phyloP scores from a whole-genome alignment of 2,329 filamentous ascomycete species.

The Fusarium sp. region DNA sequence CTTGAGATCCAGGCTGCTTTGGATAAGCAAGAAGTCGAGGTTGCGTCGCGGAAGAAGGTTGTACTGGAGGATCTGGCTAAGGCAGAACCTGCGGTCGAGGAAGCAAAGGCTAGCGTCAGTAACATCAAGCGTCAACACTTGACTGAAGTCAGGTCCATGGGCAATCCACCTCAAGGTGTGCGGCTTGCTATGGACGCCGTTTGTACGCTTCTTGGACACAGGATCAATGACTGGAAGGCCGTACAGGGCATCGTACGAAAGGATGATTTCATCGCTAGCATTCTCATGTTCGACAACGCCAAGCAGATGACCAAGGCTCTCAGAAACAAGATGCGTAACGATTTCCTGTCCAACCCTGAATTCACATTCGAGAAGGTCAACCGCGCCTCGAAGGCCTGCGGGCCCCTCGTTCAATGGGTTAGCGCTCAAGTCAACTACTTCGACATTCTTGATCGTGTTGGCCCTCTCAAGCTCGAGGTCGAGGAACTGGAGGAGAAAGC shows the following conservation, averaged over 20 bases:
- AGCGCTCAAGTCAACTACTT: conserved; percentile 96
- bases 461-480: conserved; percentile 91
- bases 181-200: conserved; percentile 95
- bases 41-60: conserved; percentile 82
- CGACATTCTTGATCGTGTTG: conserved; percentile 94
- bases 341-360: conserved; percentile 91
- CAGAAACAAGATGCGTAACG: conserved; percentile 88
- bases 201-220: conserved; percentile 92
- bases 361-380: conserved; percentile 98
- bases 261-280: conserved; percentile 97
- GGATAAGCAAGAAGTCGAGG: conserved; percentile 88
- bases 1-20: conserved; percentile 88
- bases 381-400: conserved; percentile 95
- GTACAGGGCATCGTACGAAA: conserved; percentile 88
- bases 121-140: conserved; percentile 98
- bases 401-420: conserved; percentile 96
- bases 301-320: conserved; percentile 88
- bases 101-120: conserved; percentile 94
- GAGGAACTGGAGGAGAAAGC: conserved; percentile 86
- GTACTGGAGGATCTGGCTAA: conserved; percentile 88
- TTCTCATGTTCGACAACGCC: conserved; percentile 97
- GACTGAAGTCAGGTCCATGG: conserved; percentile 97
- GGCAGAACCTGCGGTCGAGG: conserved; percentile 91
- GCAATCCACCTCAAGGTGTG: conserved; percentile 89
- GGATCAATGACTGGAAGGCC: conserved; percentile 88